Evolutionary conservation across 2,329 filamentous ascomycete genomes (phyloP), one percentile per base, ranked within the genome.

Genomic region (Fusarium sp.): DNA sequence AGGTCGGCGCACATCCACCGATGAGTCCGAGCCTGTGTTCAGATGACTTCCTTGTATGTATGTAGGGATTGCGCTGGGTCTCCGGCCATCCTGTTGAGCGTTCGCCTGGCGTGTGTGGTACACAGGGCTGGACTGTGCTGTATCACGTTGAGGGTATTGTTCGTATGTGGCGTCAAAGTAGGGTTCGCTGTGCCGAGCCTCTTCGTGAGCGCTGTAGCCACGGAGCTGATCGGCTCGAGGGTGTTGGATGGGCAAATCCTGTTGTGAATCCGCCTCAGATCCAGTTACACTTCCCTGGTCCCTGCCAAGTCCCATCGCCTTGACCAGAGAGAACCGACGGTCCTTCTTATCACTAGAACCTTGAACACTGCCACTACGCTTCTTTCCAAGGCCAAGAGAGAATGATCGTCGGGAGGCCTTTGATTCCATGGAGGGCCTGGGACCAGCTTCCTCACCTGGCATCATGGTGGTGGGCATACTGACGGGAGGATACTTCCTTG

Each of bases 401-500:
- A 93, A 92, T 0, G 93, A 94, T 51, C 92, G 89, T 30, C 93
- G 89, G 38, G 90, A 90, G 24, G 84, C 84, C 72, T 86, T 86
- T 7, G 92, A 95, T 74, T 95, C 93, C 78, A 93, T 89, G 3
- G 93, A 95, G 45, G 87, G 85, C 54, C 93, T 87, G 2, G 79
- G 75, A 10, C 76, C 78, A 18, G 87, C 82, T 58, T 88, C 86
- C 44, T 90, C 89, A 39, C 86, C 87, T 54, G 88, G 87, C 11
- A 89, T 85, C 82, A 93, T 89, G 5, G 90, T 86, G 72, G 92
- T 92, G 70, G 92, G 90, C 94, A 98, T 97, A 84, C 95, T 98
- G 54, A 96, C 93, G 8, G 96, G 96, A 63, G 96, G 96, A 79
- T 98, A 97, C 73, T 89, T 92, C 80, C 90, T 91, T 60, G 89